Conservation (phyloP, 129 eudicot genomes). For the Logfia minima region DNA sequence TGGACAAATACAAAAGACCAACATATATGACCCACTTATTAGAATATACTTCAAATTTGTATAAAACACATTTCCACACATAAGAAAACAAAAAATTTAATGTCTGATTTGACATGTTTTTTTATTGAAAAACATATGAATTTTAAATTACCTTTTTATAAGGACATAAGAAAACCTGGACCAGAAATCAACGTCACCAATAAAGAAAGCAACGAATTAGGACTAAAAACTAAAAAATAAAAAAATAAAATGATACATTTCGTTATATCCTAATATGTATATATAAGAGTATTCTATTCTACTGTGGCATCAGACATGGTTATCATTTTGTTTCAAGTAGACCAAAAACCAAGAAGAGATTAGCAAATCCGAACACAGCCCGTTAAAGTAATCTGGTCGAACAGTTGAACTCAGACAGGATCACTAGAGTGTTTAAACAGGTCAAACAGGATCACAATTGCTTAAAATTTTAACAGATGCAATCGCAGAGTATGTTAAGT, state of each 20-base stretch:
- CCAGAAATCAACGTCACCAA: background rate
- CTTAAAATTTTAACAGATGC: background rate
- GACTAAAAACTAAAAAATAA: background rate
- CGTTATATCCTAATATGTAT: too few species aligned
- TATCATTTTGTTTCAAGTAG: too few species aligned
- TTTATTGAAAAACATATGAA: background rate
- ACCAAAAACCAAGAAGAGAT: too few species aligned
- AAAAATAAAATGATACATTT: too few species aligned
- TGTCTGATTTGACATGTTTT: background rate
- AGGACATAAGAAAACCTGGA: background rate
- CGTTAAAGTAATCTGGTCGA: too few species aligned
- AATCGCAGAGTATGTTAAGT: background rate
- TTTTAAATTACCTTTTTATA: background rate
- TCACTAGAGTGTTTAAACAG: background rate
- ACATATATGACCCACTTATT: background rate
- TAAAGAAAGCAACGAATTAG: background rate
- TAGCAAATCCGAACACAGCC: background rate
- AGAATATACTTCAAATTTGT: background rate
- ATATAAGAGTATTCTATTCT: too few species aligned
- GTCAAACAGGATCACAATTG: background rate
- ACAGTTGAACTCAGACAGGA: background rate
- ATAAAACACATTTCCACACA: background rate
- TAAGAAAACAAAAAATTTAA: background rate
- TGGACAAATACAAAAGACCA: background rate
- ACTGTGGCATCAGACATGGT: too few species aligned